Percentiles rank a stretch among this genome's conserved stretches.
Evolutionary conservation across 176 grass and related monocot genomes (phyloP).

Genomic region (Eragrostis nindensis): DNA sequence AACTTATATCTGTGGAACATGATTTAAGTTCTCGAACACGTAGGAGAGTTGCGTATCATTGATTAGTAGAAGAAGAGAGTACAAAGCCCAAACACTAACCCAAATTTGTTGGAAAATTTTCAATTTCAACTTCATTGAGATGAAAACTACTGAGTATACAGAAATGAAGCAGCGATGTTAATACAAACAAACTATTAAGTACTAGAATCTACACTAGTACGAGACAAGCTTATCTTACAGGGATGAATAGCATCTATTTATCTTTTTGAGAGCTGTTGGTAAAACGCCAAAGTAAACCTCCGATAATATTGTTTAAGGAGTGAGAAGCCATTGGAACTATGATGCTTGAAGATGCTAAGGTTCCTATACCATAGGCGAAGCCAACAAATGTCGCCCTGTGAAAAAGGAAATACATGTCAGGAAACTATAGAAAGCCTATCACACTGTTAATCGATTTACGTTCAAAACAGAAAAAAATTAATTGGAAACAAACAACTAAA

Average conservation of each 20-base stretch:
- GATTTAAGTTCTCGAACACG: not conserved
- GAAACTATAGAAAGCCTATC: not conserved
- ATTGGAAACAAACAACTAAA: not conserved
- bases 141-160: not conserved
- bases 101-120: not conserved
- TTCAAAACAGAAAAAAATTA: conserved; percentile 13
- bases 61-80: no score
- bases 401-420: conserved; percentile 23
- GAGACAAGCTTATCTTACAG: not conserved
- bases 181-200: conserved; percentile 9
- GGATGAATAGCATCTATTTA: conserved; percentile 16
- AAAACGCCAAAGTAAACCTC: conserved; percentile 70
- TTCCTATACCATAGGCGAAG: conserved; percentile 77
- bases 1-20: not conserved
- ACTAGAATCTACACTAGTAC: conserved; percentile 3
- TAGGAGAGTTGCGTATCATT: no score
- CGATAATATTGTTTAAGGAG: conserved; percentile 89
- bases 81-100: no score
- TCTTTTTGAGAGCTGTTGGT: conserved; percentile 32
- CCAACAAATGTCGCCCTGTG: conserved; percentile 92
- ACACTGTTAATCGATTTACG: not conserved
- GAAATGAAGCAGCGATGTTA: not conserved
- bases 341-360: conserved; percentile 75
- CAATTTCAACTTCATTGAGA: not conserved
- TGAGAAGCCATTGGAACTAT: conserved; percentile 86